Base-by-base conservation (phyloP, 78 protist genomes). In the Monosiga brevicollis region DNA sequence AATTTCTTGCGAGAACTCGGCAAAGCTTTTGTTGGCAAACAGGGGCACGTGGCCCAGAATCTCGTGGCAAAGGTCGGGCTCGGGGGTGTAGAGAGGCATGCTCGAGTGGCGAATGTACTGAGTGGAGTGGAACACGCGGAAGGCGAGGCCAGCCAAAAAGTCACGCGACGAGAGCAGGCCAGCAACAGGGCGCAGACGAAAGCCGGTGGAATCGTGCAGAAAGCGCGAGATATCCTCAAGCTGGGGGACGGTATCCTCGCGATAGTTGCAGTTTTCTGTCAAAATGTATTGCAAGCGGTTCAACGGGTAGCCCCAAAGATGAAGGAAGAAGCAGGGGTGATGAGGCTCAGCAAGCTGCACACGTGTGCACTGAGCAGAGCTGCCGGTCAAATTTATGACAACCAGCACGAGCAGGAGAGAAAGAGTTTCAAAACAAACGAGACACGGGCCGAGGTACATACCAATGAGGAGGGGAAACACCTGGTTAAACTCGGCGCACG, bases 31-130 rank as follows among this genome's bases (percentile, higher is more conserved):
- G 76, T 96, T 93, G 49, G 97, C 97, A 36, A 93, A 94, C 38
- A 96, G 84, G 29, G 97, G 97, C 25, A 90, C 97, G 81, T 96
- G 98, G n/a, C 98, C 98, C n/a, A 96, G 76, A 11, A 96, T 38
- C 83, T 96, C 98, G 83, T 96, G 98, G 86, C 93, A 82, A 23
- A 87, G 36, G 85, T 96, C 98, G 41, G 98, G 98, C 82, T 96
- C 98, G 37, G 98, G 97, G 0, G 98, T 96, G 95, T 96, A 96
- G 43, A 95, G 84, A 22, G 98, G 98, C 76, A 79, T 84, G 2
- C 95, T 85, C 43, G 55, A 87, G 81, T 96, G 98, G 81, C 98
- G 94, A 74, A 96, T 85, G 76, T 95, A 95, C 89, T 94, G 97
- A 1, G 98, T 96, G 39, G 94, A 88, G 83, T 93, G 95, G 90